Evolutionary conservation across 306 rosid species (phyloP), one percentile per base, ranked within the genome.

Genomic region (Myrica gale): DNA sequence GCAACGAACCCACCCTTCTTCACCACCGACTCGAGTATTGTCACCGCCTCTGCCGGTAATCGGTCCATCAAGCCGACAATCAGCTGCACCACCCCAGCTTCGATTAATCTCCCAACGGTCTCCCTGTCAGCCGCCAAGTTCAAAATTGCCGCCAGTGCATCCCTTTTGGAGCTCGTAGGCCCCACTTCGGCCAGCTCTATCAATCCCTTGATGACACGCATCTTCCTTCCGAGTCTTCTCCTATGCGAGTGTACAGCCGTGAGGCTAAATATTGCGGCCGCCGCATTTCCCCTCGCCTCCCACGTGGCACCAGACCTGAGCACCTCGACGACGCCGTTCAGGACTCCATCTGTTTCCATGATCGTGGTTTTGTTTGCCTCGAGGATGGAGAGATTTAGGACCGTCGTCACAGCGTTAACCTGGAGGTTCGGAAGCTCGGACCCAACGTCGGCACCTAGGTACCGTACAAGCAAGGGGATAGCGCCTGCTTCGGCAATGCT

Each of bases 201-300:
- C 86, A 96, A 81, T 60, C 92, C 97, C 72, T 75, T 86, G 0
- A 81, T 52, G 61, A 92, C 86, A 74, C 96, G 88, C 61, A 82
- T 41, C 89, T 89, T 92, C 78, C 87, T 90, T n/a, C 96, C 99
- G 0, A 96, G 75, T 55, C 74, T 83, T 74, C 88, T 88, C 37
- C 96, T 80, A 56, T 79, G 86, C 4, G 79, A 69, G 0, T 80
- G 82, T 55, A 83, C 90, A 1, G 87, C 85, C 0, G 97, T 82
- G 8, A 96, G 77, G 48, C 97, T 89, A 72, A 90, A 96, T 51
- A 96, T 83, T 26, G 97, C 86, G 0, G 99, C 98, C 0, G 97
- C 98, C 4, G 98, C 98, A n/a, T 96, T 96, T 0, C 93, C 96
- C 52, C 88, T 96, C 5, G 99, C 96, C 54, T 96, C 99, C 99